These are phyloP conservation scores for Blastocrithidia nonstop DNA, from an alignment of 208 protist genomes.

Conservation along the genomic window DNA sequence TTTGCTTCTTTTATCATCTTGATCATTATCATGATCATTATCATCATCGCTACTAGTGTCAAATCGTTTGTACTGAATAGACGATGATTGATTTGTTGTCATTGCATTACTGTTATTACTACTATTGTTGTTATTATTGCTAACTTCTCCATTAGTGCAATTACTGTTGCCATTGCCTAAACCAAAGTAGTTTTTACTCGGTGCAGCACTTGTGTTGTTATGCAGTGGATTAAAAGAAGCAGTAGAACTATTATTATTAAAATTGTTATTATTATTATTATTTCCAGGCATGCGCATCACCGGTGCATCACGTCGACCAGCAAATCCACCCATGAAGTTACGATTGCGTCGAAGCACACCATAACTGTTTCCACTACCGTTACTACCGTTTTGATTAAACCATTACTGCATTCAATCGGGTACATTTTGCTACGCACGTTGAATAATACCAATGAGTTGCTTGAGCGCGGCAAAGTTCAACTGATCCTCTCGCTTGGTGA, in stretches of 20 bases:
- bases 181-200: constrained; percentile 27
- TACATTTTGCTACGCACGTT: constrained; percentile 55
- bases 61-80: constrained; percentile 37
- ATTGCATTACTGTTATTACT: background rate
- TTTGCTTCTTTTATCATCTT: too few relatives aligned
- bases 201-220: constrained; percentile 4
- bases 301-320: constrained; percentile 13
- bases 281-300: constrained; percentile 33
- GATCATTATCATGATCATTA: too few relatives aligned
- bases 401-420: constrained; percentile 65
- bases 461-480: constrained; percentile 69
- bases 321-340: constrained; percentile 42
- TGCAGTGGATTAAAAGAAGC: constrained; percentile 11
- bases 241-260: background rate
- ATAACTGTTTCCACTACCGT: constrained; percentile 5
- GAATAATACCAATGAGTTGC: constrained; percentile 46
- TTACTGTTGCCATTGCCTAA: constrained; percentile 10
- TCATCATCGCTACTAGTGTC: constrained; percentile 53
- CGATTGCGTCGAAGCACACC: constrained; percentile 39
- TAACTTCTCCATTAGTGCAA: constrained; percentile 11
- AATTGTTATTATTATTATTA: constrained; percentile 6
- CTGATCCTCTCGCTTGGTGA: constrained; percentile 81
- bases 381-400: constrained; percentile 19
- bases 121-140: constrained; percentile 8
- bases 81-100: constrained; percentile 8